Evolutionary conservation across 2,329 filamentous ascomycete genomes (phyloP), one percentile per base, ranked within the genome.

Genomic region (Leptographium galeiforme): DNA sequence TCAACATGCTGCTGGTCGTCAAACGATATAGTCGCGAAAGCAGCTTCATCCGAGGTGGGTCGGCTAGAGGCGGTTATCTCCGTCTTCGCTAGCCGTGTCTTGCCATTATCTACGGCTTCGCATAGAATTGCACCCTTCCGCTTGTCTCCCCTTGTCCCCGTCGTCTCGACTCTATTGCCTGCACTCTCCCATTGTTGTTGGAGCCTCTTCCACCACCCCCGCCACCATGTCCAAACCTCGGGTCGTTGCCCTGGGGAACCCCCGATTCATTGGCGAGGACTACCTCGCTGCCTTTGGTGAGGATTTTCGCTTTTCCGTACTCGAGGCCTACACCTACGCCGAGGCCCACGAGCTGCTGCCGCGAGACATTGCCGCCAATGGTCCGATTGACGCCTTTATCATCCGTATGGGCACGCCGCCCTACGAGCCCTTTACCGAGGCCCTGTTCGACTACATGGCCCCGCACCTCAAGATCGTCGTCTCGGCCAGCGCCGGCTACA

Each of bases 401-500:
- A 66, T 76, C 54, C 68, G 70, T n/a, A 73, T 76, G 68, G 73
- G 72, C 12, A 73, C 71, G 2, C 63, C 64, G 11, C 70, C 71
- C 0, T 76, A 71, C 52, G 72, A 75, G 52, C 73, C 74, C 0
- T 75, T 77, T 53, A 67, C 76, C 55, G 63, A 67, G n/a, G 70
- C 67, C 5, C 60, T 77, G 5, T 63, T 77, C 2, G 51, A 56
- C 6, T 58, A 63, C 3, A 63, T 77, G 12, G 56, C 64, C 1
- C 72, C 73, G 0, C 52, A 64, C 18, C 74, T 70, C 53, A 67
- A 68, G 52, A 71, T 77, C 53, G 70, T 77, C 36, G 62, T 66
- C 4, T 76, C 73, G 0, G 70, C 70, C 1, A 70, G 68, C 34
- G 73, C 73, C 0, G 73, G 73, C 0, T 76, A 69, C 61, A 71